Evolutionary conservation across 164 flowering plant species (phyloP).

Genomic region (Vitis cinerea): DNA sequence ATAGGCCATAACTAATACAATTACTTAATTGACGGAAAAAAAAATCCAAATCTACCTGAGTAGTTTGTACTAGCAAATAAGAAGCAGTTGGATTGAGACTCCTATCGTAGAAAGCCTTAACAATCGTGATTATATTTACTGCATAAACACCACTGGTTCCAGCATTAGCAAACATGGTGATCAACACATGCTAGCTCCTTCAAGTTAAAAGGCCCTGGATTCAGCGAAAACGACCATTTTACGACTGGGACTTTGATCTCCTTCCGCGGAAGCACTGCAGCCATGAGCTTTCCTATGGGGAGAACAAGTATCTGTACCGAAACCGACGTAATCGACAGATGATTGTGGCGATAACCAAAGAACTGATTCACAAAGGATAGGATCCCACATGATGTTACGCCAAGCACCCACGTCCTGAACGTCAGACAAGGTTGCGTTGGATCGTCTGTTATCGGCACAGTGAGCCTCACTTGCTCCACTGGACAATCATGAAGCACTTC

Average conservation of each 20-base stretch:
- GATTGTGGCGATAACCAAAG: constrained; percentile 44
- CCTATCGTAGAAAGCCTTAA: constrained; percentile 48
- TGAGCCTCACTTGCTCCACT: constrained; percentile 38
- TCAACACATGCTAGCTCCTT: constrained; percentile 64
- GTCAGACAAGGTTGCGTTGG: constrained; percentile 46
- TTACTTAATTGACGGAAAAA: background rate
- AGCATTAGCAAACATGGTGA: constrained; percentile 48
- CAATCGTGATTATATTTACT: constrained; percentile 32
- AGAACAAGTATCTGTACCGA: constrained; percentile 49
- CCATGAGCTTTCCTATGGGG: constrained; percentile 64
- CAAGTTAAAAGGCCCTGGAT: constrained; percentile 59
- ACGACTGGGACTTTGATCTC: constrained; percentile 31
- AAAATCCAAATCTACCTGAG: constrained; percentile 34
- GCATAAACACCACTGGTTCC: constrained; percentile 40
- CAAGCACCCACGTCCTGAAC: constrained; percentile 63
- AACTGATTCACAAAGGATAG: constrained; percentile 53
- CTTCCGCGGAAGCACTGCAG: constrained; percentile 43
- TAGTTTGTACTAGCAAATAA: constrained; percentile 35
- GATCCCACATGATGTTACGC: constrained; percentile 31
- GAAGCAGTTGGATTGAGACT: constrained; percentile 17
- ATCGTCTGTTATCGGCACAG: constrained; percentile 58
- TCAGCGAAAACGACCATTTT: constrained; percentile 45
- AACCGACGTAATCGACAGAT: constrained; percentile 27
- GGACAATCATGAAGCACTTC: constrained; percentile 30
- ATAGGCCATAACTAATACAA: too few species aligned